Evolutionary conservation across 352 stramenopile species (phyloP).

Genomic region (Phytopythium helicoides): DNA sequence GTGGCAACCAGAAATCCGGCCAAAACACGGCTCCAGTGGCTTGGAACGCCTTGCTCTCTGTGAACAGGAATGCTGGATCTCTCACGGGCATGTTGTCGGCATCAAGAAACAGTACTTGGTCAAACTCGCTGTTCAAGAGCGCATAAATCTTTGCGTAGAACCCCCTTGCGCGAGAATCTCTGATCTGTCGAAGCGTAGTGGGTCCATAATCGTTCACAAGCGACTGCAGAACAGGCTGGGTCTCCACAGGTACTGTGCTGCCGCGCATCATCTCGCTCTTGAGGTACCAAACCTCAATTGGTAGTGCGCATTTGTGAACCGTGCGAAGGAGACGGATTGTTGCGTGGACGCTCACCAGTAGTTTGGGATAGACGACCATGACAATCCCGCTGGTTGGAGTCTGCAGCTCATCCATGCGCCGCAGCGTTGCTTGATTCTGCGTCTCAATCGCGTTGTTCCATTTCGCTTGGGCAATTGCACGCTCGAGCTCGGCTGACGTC

Average conservation of each 20-base stretch:
- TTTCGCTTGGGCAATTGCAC: neutral
- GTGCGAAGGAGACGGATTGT: slow-evolving; percentile 33
- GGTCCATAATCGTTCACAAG: slow-evolving; percentile 18
- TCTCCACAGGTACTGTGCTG: slow-evolving; percentile 1
- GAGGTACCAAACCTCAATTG: slow-evolving; percentile 58
- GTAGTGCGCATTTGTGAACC: slow-evolving; percentile 34
- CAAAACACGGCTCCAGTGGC: slow-evolving; percentile 51
- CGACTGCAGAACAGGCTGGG: neutral
- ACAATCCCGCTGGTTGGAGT: slow-evolving; percentile 27
- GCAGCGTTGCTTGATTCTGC: neutral
- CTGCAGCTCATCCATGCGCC: no score
- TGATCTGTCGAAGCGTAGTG: slow-evolving; percentile 27
- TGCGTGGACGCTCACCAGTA: slow-evolving; percentile 41
- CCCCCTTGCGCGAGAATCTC: slow-evolving; percentile 21
- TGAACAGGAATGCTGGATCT: slow-evolving; percentile 60
- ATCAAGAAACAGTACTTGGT: slow-evolving; percentile 53
- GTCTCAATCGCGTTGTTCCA: neutral
- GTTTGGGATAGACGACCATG: slow-evolving; percentile 59
- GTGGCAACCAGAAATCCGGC: slow-evolving; percentile 64
- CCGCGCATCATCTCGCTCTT: slow-evolving; percentile 27
- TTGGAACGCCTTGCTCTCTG: slow-evolving; percentile 25
- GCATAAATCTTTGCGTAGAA: slow-evolving; percentile 56
- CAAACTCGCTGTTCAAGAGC: slow-evolving; percentile 46
- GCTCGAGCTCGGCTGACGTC: slow-evolving; percentile 15
- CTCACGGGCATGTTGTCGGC: slow-evolving; percentile 53